Evolutionary conservation across 345 rosid species (phyloP).

Genomic region (Camelina neglecta): DNA sequence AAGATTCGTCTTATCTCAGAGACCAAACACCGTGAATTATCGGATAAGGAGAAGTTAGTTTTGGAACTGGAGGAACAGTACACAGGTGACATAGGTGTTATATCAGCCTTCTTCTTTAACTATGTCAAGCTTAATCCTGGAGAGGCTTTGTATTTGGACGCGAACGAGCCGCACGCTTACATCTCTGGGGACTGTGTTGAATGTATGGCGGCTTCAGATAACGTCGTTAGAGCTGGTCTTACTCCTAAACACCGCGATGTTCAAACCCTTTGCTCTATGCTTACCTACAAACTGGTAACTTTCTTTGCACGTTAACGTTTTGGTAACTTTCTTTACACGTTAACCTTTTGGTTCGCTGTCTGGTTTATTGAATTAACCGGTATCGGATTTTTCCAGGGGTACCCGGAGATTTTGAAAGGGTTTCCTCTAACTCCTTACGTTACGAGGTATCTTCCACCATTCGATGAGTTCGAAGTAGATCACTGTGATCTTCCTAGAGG

Average conservation of each 20-base stretch:
- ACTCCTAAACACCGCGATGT: constrained; percentile 90
- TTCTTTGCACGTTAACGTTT: constrained; percentile 24
- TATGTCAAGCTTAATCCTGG: constrained; percentile 88
- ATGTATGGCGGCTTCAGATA: constrained; percentile 99
- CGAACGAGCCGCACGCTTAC: constrained; percentile 95
- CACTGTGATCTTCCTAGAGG: constrained; percentile 67
- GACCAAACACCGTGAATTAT: constrained; percentile 59
- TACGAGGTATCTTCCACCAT: constrained; percentile 88
- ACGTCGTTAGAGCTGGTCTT: constrained; percentile 98
- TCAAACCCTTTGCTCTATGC: constrained; percentile 97
- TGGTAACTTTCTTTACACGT: background rate
- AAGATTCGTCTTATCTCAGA: constrained; percentile 60
- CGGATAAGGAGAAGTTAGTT: constrained; percentile 79
- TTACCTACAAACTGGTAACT: constrained; percentile 85
- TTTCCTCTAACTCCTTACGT: constrained; percentile 62
- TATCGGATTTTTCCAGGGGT: constrained; percentile 58
- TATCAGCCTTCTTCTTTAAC: constrained; percentile 84
- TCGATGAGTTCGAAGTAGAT: constrained; percentile 92
- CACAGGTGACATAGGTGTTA: constrained; percentile 79
- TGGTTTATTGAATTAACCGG: constrained; percentile 1
- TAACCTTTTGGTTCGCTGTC: background rate
- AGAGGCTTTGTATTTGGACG: constrained; percentile 90
- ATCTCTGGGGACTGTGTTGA: constrained; percentile 87
- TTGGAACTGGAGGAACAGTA: constrained; percentile 79
- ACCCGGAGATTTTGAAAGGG: constrained; percentile 82